Conservation (phyloP, 768 basidiomycete species). For the Phaeotremella skinneri region DNA sequence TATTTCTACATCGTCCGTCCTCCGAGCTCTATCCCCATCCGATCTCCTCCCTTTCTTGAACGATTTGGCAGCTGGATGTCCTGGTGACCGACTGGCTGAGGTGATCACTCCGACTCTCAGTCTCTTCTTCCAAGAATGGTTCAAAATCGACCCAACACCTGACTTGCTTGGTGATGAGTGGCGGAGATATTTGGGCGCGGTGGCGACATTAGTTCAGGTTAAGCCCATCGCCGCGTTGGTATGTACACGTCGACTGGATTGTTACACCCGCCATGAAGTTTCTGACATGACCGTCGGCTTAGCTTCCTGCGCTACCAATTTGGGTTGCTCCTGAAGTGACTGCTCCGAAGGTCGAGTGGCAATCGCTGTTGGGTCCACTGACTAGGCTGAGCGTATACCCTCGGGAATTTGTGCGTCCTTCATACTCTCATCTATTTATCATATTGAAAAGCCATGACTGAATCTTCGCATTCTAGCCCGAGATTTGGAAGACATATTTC, state of each 20-base stretch:
- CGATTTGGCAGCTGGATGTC: constrained; percentile 75
- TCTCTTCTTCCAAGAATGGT: constrained; percentile 50
- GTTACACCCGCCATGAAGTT: constrained; percentile 57
- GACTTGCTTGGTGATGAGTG: constrained; percentile 57
- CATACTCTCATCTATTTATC: background rate
- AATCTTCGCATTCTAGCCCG: constrained; percentile 58
- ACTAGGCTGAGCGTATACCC: constrained; percentile 80
- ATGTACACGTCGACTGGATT: constrained; percentile 12
- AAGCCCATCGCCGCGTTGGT: constrained; percentile 77
- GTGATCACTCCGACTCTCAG: constrained; percentile 64
- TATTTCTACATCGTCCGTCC: constrained; percentile 52
- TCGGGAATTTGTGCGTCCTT: constrained; percentile 71
- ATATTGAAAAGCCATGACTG: constrained; percentile 10
- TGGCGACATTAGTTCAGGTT: constrained; percentile 74
- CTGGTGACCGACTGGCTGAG: constrained; percentile 65
- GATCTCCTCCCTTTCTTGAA: constrained; percentile 78
- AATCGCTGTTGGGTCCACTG: constrained; percentile 72
- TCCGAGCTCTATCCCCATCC: constrained; percentile 61
- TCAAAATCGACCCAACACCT: constrained; percentile 43
- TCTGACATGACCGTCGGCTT: constrained; percentile 58
- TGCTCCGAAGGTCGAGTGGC: constrained; percentile 55
- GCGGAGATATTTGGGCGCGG: constrained; percentile 77
- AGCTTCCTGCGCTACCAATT: background rate
- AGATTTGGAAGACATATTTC: constrained; percentile 75
- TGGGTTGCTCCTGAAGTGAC: constrained; percentile 44